phyloP scores from a whole-genome alignment of 805 yeast genomes.

The Zygosaccharomyces bisporus region DNA sequence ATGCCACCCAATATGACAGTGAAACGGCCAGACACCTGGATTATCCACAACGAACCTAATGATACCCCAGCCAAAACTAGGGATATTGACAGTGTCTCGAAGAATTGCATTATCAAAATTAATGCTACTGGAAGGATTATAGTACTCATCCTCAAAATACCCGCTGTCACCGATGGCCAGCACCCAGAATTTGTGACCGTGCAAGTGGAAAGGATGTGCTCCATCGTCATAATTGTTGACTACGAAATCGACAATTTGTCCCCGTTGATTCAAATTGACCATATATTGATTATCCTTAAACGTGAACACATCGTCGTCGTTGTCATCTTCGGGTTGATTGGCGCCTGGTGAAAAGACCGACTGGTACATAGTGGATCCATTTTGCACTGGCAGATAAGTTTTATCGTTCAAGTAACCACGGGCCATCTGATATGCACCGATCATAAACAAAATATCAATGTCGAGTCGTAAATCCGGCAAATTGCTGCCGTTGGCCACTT shows the following conservation, averaged over 20 bases:
- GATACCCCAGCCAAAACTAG: constrained; percentile 54
- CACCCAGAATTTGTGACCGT: constrained; percentile 42
- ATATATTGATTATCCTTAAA: constrained; percentile 19
- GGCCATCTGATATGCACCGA: constrained; percentile 24
- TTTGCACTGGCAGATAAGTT: constrained; percentile 22
- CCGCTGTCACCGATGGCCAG: constrained; percentile 25
- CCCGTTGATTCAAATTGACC: constrained; percentile 25
- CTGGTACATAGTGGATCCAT: constrained; percentile 20
- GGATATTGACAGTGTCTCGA: constrained; percentile 60
- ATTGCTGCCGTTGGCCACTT: constrained; percentile 16
- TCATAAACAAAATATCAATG: constrained; percentile 28
- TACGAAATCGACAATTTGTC: constrained; percentile 53
- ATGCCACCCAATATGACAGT: constrained; percentile 73
- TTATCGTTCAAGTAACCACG: constrained; percentile 30
- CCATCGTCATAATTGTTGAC: constrained; percentile 67
- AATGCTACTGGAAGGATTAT: constrained; percentile 38
- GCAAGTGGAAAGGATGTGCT: constrained; percentile 61
- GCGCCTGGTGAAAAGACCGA: constrained; percentile 8
- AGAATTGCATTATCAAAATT: constrained; percentile 45
- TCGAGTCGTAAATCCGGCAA: constrained; percentile 17
- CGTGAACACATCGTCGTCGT: constrained; percentile 16
- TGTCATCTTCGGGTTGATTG: constrained; percentile 11
- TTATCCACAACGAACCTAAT: constrained; percentile 63
- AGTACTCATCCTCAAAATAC: constrained; percentile 22
- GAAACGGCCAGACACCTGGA: constrained; percentile 84